Evolutionary conservation across 345 rosid genomes (phyloP).

Genomic region (Lumnitzera racemosa): DNA sequence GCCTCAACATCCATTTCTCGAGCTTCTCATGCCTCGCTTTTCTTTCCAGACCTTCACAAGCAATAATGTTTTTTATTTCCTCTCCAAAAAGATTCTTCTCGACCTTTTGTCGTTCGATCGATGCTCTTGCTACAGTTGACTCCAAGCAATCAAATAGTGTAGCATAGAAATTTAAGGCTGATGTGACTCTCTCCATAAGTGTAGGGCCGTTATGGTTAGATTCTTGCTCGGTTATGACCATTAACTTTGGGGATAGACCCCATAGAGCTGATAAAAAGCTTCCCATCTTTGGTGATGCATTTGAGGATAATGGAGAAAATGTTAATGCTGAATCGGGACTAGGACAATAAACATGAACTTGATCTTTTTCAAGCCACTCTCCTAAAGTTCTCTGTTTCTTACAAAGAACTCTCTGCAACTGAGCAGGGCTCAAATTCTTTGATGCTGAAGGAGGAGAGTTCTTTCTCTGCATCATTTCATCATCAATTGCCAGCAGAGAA

Average conservation of each 20-base stretch:
- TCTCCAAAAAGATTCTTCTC: slow-evolving; percentile 70
- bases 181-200: slow-evolving; percentile 50
- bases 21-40: slow-evolving; percentile 69
- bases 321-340: slow-evolving; percentile 41
- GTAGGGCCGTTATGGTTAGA: slow-evolving; percentile 42
- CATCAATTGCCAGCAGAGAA: slow-evolving; percentile 44
- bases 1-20: slow-evolving; percentile 59
- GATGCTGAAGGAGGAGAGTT: slow-evolving; percentile 27
- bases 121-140: slow-evolving; percentile 43
- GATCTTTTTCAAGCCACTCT: slow-evolving; percentile 71
- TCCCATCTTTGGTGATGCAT: slow-evolving; percentile 39
- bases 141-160: slow-evolving; percentile 65
- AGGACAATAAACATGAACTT: slow-evolving; percentile 17
- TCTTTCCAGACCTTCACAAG: slow-evolving; percentile 59
- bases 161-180: slow-evolving; percentile 57
- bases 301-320: slow-evolving; percentile 32
- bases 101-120: slow-evolving; percentile 49
- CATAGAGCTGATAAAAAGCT: slow-evolving; percentile 43
- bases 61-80: slow-evolving; percentile 65
- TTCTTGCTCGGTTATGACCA: slow-evolving; percentile 68
- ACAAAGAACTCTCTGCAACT: slow-evolving; percentile 22
- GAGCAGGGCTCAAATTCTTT: slow-evolving; percentile 20
- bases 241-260: slow-evolving; percentile 53
- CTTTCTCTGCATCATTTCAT: slow-evolving; percentile 29
- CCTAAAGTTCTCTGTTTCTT: slow-evolving; percentile 45